Conservation (phyloP, 306 rosid genomes). For the Macrotyloma uniflorum region DNA sequence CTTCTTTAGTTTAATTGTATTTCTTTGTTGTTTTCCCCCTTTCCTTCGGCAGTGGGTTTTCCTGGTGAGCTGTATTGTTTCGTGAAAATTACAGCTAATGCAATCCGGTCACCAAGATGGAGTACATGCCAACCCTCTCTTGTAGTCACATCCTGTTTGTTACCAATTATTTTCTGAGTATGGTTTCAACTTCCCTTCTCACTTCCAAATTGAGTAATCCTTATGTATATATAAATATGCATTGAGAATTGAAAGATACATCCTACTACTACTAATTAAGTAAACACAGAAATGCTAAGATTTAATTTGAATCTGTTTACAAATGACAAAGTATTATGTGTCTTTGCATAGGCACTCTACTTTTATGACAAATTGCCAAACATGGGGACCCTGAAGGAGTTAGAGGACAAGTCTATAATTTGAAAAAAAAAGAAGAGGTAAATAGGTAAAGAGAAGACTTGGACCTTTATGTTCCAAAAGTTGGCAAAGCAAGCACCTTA, state of each 20-base stretch:
- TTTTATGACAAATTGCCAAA: constrained; percentile 7
- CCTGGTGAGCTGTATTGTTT: constrained; percentile 12
- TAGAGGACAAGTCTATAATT: constrained; percentile 23
- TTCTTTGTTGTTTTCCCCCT: background rate
- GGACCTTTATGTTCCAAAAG: constrained; percentile 24
- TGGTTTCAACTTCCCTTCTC: constrained; percentile 5
- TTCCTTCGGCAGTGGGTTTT: constrained; percentile 5
- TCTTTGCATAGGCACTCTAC: background rate
- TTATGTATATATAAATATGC: no score
- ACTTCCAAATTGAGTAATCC: background rate
- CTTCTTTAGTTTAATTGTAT: background rate
- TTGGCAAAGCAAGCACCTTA: constrained; percentile 30
- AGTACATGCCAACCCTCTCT: constrained; percentile 3
- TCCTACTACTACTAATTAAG: background rate
- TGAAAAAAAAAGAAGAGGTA: constrained; percentile 31
- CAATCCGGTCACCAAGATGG: no score
- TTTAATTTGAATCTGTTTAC: background rate
- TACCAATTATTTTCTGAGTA: background rate
- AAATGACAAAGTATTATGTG: background rate
- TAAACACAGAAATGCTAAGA: background rate
- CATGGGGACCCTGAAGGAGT: constrained; percentile 21
- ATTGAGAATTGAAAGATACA: background rate
- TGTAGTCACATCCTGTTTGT: no score
- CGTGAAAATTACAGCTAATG: constrained; percentile 11
- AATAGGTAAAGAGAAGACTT: constrained; percentile 29